Conservation (phyloP, 2,329 filamentous ascomycete species). For the Sporothrix euskadiensis region DNA sequence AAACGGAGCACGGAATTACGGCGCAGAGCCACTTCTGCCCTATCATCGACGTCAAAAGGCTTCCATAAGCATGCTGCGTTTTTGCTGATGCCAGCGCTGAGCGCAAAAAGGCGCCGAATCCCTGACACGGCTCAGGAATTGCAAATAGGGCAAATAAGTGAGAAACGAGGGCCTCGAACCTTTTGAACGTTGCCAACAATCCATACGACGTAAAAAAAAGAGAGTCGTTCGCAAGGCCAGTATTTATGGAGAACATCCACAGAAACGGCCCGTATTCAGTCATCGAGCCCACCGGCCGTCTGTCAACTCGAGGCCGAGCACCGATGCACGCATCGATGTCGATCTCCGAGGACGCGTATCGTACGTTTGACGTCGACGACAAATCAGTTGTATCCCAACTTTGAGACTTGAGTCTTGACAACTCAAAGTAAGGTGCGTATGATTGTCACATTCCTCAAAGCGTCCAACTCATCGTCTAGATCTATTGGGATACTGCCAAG, state of each 20-base stretch:
- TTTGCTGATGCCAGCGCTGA: neutral
- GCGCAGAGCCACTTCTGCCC: neutral
- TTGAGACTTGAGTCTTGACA: neutral
- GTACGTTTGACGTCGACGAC: neutral
- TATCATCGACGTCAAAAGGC: neutral
- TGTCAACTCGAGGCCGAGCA: neutral
- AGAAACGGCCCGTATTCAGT: neutral
- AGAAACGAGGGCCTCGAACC: neutral
- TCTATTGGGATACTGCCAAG: neutral
- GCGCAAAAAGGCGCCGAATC: neutral
- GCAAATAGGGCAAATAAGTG: neutral
- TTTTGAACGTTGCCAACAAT: neutral
- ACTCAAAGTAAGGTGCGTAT: neutral
- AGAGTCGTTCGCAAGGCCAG: neutral
- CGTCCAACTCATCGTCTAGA: neutral
- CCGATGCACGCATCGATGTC: constrained; percentile 15
- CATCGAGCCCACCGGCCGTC: neutral
- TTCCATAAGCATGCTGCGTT: neutral
- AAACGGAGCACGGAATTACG: constrained; percentile 13
- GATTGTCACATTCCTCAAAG: neutral
- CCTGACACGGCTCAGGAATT: constrained; percentile 1
- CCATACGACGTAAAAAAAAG: no score
- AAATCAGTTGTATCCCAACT: neutral
- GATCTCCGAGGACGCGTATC: constrained; percentile 6
- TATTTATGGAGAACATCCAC: neutral